Evolutionary conservation across 2,329 filamentous ascomycete genomes (phyloP).

Genomic region (Cercospora sp.): DNA sequence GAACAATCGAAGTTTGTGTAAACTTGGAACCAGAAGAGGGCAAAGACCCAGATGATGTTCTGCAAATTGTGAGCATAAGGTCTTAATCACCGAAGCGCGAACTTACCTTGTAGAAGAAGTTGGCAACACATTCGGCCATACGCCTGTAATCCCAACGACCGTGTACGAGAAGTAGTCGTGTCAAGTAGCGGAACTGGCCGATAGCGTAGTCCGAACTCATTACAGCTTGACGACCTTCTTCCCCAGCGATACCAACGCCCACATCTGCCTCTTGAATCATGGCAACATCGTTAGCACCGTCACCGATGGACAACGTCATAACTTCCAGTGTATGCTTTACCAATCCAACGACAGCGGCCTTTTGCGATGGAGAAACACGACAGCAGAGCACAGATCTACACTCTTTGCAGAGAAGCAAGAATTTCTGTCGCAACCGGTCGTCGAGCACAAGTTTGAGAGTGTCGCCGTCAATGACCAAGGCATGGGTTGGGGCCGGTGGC

Average conservation of each 20-base stretch:
- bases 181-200: constrained; percentile 87
- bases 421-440: constrained; percentile 83
- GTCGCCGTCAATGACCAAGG: constrained; percentile 92
- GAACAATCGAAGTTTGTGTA: constrained; percentile 96
- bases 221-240: constrained; percentile 86
- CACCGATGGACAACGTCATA: constrained; percentile 91
- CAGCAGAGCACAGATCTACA: constrained; percentile 97
- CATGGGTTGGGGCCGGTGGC: constrained; percentile 82
- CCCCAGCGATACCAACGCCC: constrained; percentile 92
- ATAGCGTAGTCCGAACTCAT: constrained; percentile 98
- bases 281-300: constrained; percentile 92
- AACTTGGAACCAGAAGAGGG: constrained; percentile 96
- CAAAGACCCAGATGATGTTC: constrained; percentile 97
- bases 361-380: constrained; percentile 93
- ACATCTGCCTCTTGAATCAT: constrained; percentile 98
- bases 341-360: constrained; percentile 94
- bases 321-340: constrained; percentile 94
- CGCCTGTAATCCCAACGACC: constrained; percentile 96
- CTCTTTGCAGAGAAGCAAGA: constrained; percentile 91
- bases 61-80: constrained; percentile 41
- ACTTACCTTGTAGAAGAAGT: constrained; percentile 95
- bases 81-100: neutral
- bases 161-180: constrained; percentile 82
- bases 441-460: constrained; percentile 85
- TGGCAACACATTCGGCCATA: constrained; percentile 88